Base-by-base conservation (phyloP, 1,139 yeast species). In the Spencermartinsiella ligniputridi region DNA sequence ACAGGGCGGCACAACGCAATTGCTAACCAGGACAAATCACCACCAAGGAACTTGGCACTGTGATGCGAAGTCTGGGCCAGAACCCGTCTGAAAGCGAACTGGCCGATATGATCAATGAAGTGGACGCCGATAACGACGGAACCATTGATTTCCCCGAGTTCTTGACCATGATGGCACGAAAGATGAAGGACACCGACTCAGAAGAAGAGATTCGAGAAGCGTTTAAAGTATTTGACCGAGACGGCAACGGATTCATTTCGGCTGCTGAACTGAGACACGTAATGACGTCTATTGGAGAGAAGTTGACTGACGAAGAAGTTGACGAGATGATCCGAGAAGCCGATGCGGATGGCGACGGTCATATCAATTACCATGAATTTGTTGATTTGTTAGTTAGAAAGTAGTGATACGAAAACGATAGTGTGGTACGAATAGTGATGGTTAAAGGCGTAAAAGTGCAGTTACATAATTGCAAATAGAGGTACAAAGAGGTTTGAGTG, bases 201-300 rank as follows among this genome's bases (percentile, higher is more conserved):
- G 97, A 92, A 68, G 97, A 95, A 56, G 98, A 92, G 68, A 83
- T 92, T 57, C 80, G 94, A 54, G 98, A 92, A 70, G 98, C 98
- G 13, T 92, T 92, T 75, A 90, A 90, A 70, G 98, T 92, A 39
- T 88, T 89, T 63, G 87, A 81, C 68, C 75, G 88, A 64, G 95
- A 92, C 66, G 97, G 97, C 46, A 97, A 92, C 64, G 99, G 98
- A 51, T 85, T 84, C 68, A 92, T 92, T 62, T 85, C 95, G 47
- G 92, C 95, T 48, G 95, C 96, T 51, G 99, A 92, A 71, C 79
- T 92, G 66, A 84, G 95, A 69, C 96, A 90, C 65, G 97, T 92
- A 40, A 81, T 92, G 71, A 90, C 97, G 37, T 87, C 97, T 11
- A 89, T 94, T 64, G 98, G 98, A 55, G 98, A 92, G 68, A 88